phyloP scores from a whole-genome alignment of 805 yeast genomes.

The Cyberlindnera subsufficiens region DNA sequence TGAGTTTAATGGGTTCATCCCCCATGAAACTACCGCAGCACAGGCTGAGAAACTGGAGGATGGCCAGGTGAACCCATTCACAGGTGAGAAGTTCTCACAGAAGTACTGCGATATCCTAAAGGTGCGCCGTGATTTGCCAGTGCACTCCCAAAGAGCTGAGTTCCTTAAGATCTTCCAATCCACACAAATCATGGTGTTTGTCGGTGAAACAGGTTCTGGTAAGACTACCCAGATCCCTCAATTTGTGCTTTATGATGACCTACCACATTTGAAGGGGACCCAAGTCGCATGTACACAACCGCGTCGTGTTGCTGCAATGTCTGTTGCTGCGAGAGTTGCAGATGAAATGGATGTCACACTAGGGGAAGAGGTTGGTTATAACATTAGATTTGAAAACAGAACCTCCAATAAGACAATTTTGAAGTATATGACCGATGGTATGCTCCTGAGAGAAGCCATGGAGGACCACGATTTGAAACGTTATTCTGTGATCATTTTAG shows the following conservation, averaged over 20 bases:
- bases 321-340: conserved; percentile 95
- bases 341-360: conserved; percentile 92
- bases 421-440: conserved; percentile 98
- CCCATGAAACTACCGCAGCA: conserved; percentile 62
- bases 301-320: conserved; percentile 98
- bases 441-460: conserved; percentile 96
- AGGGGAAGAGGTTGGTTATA: conserved; percentile 94
- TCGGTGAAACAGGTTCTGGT: conserved; percentile 99
- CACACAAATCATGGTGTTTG: conserved; percentile 94
- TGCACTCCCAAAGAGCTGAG: conserved; percentile 87
- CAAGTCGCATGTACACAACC: conserved; percentile 97
- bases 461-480: conserved; percentile 77
- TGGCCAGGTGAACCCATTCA: conserved; percentile 70
- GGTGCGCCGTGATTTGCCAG: conserved; percentile 83
- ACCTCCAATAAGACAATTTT: conserved; percentile 75
- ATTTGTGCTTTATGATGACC: conserved; percentile 83
- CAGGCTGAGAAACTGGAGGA: conserved; percentile 56
- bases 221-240: conserved; percentile 98
- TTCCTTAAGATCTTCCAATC: conserved; percentile 78
- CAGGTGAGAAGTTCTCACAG: conserved; percentile 54
- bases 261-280: conserved; percentile 79
- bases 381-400: conserved; percentile 88
- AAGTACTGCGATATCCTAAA: conserved; percentile 75
- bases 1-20: conserved; percentile 47
- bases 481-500: conserved; percentile 87